A percentile compares a stretch with the other conserved stretches of the same genome.
Conservation (phyloP, 805 yeast genomes). For the Kluyveromyces starmeri region DNA sequence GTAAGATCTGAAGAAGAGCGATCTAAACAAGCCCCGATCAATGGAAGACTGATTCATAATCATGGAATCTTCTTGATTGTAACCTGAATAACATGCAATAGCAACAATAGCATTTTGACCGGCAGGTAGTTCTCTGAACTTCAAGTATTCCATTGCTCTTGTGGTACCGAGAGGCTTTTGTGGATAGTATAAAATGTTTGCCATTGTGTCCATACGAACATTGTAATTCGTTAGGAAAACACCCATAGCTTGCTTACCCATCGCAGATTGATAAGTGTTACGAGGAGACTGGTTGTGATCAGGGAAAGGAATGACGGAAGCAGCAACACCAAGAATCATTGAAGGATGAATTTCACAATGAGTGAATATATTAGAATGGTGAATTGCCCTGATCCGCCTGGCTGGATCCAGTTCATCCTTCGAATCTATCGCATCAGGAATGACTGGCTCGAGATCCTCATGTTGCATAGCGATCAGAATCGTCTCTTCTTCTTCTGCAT, state of each 20-base stretch:
- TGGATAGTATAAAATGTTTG: slow-evolving; percentile 92
- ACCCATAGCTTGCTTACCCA: slow-evolving; percentile 99
- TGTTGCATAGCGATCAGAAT: slow-evolving; percentile 98
- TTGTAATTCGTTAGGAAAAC: slow-evolving; percentile 90
- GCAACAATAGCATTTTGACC: slow-evolving; percentile 99
- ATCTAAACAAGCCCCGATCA: slow-evolving; percentile 93
- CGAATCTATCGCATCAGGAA: slow-evolving; percentile 30
- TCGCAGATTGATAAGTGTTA: slow-evolving; percentile 98
- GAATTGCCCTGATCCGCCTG: slow-evolving; percentile 71
- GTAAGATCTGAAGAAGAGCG: slow-evolving; percentile 91
- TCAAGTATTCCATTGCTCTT: slow-evolving; percentile 93
- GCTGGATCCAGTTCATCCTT: slow-evolving; percentile 44
- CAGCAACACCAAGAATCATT: slow-evolving; percentile 98
- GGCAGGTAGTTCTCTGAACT: slow-evolving; percentile 96
- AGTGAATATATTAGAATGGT: slow-evolving; percentile 76
- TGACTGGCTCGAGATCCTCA: slow-evolving; percentile 75
- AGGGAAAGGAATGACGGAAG: slow-evolving; percentile 98
- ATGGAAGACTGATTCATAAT: slow-evolving; percentile 98
- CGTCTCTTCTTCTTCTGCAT: slow-evolving; percentile 98
- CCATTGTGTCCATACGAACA: slow-evolving; percentile 99
- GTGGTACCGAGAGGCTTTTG: slow-evolving; percentile 98
- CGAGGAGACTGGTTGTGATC: slow-evolving; percentile 99
- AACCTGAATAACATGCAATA: slow-evolving; percentile 95
- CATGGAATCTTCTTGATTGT: slow-evolving; percentile 99
- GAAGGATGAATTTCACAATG: slow-evolving; percentile 99